Evolutionary conservation across 2,329 filamentous ascomycete genomes (phyloP).

Genomic region (Phialemonium atrogriseum): DNA sequence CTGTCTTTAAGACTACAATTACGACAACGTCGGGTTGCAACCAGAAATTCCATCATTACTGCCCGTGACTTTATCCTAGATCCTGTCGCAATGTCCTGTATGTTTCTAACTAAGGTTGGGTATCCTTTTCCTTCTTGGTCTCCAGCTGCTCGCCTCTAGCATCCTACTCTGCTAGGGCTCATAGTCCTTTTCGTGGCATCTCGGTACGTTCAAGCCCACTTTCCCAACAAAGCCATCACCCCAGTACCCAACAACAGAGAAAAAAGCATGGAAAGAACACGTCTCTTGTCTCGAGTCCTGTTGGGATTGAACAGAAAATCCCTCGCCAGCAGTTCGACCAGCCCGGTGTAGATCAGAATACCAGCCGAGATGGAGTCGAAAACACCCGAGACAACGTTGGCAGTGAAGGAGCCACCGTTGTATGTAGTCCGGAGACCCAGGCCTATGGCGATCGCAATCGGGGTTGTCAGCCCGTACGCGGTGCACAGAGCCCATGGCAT

Average conservation of each 20-base stretch:
- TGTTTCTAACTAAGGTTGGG: too few species aligned
- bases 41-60: too few species aligned
- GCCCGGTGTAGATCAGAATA: conserved; percentile 39
- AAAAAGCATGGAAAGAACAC: conserved; percentile 32
- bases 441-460: conserved; percentile 40
- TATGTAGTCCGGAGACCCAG: conserved; percentile 24
- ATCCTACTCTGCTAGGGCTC: too few species aligned
- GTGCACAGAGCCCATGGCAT: conserved; percentile 40
- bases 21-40: too few species aligned
- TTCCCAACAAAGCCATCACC: conserved; percentile 40
- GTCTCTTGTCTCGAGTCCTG: conserved; percentile 26
- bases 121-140: too few species aligned
- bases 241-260: conserved; percentile 31
- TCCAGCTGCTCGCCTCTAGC: too few species aligned
- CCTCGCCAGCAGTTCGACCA: conserved; percentile 39
- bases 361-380: conserved; percentile 38
- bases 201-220: conserved; percentile 36
- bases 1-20: too few species aligned
- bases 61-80: too few species aligned
- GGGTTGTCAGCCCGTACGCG: conserved; percentile 42
- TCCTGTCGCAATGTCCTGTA: too few species aligned
- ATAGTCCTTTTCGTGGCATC: too few species aligned
- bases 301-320: conserved; percentile 41
- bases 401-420: conserved; percentile 29
- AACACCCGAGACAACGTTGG: conserved; percentile 34